phyloP scores from a whole-genome alignment of 148 eudicot species.

The Persicaria tinctoria region DNA sequence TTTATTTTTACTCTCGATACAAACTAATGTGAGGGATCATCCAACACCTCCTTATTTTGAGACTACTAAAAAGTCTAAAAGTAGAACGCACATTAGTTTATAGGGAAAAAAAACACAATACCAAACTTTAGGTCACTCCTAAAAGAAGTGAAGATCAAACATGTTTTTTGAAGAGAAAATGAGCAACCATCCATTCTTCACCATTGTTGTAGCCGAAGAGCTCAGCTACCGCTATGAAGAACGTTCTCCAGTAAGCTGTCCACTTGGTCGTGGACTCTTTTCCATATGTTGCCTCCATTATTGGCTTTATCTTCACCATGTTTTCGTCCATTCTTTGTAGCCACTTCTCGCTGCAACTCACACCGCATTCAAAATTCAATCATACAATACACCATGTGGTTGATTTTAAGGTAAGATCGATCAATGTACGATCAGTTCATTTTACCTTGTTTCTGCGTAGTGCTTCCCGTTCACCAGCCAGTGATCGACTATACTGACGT shows the following conservation, averaged over 20 bases:
- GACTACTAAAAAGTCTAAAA: too few species aligned
- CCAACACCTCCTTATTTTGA: too few species aligned
- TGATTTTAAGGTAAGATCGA: neutral
- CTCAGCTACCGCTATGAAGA: slow-evolving; percentile 90
- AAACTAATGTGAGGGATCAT: too few species aligned
- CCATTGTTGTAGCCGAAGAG: slow-evolving; percentile 80
- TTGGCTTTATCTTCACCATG: slow-evolving; percentile 46
- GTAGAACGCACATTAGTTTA: too few species aligned
- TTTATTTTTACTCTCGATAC: too few species aligned
- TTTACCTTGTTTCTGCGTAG: slow-evolving; percentile 85
- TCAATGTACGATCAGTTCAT: neutral
- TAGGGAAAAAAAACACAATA: too few species aligned
- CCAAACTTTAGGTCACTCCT: too few species aligned
- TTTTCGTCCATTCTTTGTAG: slow-evolving; percentile 79
- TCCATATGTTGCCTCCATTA: slow-evolving; percentile 92
- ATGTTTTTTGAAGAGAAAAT: slow-evolving; percentile 73
- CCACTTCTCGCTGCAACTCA: slow-evolving; percentile 80
- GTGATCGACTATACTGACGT: slow-evolving; percentile 74
- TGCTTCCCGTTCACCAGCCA: slow-evolving; percentile 97
- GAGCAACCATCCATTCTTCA: slow-evolving; percentile 98
- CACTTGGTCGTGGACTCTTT: slow-evolving; percentile 74
- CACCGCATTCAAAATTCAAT: neutral
- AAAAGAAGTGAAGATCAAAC: neutral
- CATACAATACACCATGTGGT: neutral
- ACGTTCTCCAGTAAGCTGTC: slow-evolving; percentile 92